Evolutionary conservation across 441 rosid genomes (phyloP).

Genomic region (Brassica hybrid): DNA sequence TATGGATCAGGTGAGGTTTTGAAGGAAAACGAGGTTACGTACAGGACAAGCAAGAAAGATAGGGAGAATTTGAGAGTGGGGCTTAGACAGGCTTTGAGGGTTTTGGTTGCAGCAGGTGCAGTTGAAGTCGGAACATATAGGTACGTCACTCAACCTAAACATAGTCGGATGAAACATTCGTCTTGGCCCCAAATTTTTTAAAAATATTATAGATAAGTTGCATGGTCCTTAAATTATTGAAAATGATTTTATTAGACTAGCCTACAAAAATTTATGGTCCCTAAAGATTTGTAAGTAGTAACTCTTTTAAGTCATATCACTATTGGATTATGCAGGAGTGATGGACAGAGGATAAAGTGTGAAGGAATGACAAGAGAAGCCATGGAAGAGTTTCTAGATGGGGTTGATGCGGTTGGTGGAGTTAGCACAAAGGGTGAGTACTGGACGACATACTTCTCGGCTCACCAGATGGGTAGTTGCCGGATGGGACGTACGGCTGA

Average conservation of each 20-base stretch:
- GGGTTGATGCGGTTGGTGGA: slow-evolving; percentile 51
- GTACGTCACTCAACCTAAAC: not conserved
- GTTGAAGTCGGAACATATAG: slow-evolving; percentile 72
- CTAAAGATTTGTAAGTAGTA: not conserved
- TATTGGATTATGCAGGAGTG: slow-evolving; percentile 43
- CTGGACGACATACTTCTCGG: slow-evolving; percentile 55
- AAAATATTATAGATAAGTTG: too few relatives aligned
- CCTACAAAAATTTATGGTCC: too few relatives aligned
- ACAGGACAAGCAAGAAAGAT: slow-evolving; percentile 42
- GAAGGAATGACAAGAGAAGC: slow-evolving; percentile 48
- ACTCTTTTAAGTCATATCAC: not conserved
- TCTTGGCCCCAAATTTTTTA: too few relatives aligned
- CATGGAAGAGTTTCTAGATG: slow-evolving; percentile 64
- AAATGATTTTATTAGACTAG: too few relatives aligned
- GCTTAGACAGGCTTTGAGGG: slow-evolving; percentile 55
- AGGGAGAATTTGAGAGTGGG: slow-evolving; percentile 59
- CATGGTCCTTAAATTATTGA: too few relatives aligned
- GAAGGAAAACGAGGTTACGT: slow-evolving; percentile 47
- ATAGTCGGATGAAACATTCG: too few relatives aligned
- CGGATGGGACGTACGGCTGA: slow-evolving; percentile 60
- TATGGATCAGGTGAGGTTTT: slow-evolving; percentile 64
- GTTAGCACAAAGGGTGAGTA: slow-evolving; percentile 45
- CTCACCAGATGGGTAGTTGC: slow-evolving; percentile 87
- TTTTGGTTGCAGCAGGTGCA: slow-evolving; percentile 81
- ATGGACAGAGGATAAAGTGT: slow-evolving; percentile 64